Evolutionary conservation across 306 rosid species (phyloP), one percentile per base, ranked within the genome.

Genomic region (Ormosia emarginata): DNA sequence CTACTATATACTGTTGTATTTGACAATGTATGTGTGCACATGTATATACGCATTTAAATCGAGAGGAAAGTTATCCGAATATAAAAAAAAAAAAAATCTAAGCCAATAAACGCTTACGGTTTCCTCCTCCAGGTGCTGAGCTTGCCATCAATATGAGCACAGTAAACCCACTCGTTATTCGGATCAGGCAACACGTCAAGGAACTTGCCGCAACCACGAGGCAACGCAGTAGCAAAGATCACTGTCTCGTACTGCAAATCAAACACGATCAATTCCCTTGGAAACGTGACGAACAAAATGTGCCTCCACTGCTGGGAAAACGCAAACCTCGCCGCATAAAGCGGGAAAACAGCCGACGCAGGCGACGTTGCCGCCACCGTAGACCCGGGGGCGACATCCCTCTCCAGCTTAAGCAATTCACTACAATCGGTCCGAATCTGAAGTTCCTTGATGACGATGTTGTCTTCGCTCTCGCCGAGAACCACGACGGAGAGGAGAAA

Each of bases 51-150:
- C 12, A n/a, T 65, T 70, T 44, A 43, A 79, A 47, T 76, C 39
- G 49, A 69, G 9, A 76, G n/a, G 8, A 75, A 55, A 64, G 12
- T 29, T 39, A 71, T 32, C 32, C 53, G 1, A 82, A 47, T 1
- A 69, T 4, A 24, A 0, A 56, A 0, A 69, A 41, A 69, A 41
- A 67, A 50, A 68, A 11, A 49, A 13, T 36, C 24, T 1, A 43
- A 61, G 18, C 39, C 50, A 70, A 67, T 4, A 63, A 88, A 50
- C 8, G 71, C 98, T 87, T 79, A 96, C 99, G 76, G 97, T 89
- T 96, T 96, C 32, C 98, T 92, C 64, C 87, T 89, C 99, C 99
- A 96, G 61, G 92, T 90, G 76, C 97, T 96, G 83, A 96, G 97
- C 86, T 74, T 96, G 74, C 99, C 99, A 70, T 96, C 98, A 7